Evolutionary conservation across 805 yeast genomes (phyloP).

Genomic region (Millerozyma miso): DNA sequence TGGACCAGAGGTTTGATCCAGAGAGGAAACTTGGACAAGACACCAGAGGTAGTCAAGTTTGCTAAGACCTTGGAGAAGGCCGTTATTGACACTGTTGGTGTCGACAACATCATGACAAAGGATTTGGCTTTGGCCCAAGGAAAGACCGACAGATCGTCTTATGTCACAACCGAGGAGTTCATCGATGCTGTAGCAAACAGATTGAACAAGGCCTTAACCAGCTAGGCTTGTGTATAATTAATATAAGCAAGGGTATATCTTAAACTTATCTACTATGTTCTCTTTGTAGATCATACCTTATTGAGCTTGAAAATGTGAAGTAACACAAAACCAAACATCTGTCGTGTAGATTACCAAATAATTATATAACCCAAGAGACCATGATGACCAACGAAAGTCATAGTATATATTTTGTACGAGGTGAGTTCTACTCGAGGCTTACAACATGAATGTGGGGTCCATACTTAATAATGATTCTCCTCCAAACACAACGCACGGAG

Average conservation of each 20-base stretch:
- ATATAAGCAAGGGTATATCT: neutral
- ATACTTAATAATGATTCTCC: slow-evolving; percentile 33
- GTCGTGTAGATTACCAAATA: no score
- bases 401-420: no score
- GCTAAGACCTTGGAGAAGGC: slow-evolving; percentile 79
- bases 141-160: slow-evolving; percentile 72
- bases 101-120: slow-evolving; percentile 90
- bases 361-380: no score
- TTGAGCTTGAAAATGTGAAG: no score
- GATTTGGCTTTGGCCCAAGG: slow-evolving; percentile 91
- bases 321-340: no score
- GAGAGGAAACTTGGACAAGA: slow-evolving; percentile 84
- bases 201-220: slow-evolving; percentile 37
- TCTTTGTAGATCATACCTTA: no score
- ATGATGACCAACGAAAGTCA: no score
- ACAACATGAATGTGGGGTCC: slow-evolving; percentile 41
- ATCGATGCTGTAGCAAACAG: slow-evolving; percentile 75
- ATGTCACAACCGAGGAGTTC: slow-evolving; percentile 90
- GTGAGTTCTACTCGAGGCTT: no score
- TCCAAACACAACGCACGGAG: slow-evolving; percentile 11
- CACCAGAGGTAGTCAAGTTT: slow-evolving; percentile 80
- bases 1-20: slow-evolving; percentile 94
- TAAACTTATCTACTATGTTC: no score
- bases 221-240: neutral
- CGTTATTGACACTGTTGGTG: slow-evolving; percentile 77